phyloP scores from a whole-genome alignment of 768 basidiomycete genomes.

The Sporobolomyces roseus region DNA sequence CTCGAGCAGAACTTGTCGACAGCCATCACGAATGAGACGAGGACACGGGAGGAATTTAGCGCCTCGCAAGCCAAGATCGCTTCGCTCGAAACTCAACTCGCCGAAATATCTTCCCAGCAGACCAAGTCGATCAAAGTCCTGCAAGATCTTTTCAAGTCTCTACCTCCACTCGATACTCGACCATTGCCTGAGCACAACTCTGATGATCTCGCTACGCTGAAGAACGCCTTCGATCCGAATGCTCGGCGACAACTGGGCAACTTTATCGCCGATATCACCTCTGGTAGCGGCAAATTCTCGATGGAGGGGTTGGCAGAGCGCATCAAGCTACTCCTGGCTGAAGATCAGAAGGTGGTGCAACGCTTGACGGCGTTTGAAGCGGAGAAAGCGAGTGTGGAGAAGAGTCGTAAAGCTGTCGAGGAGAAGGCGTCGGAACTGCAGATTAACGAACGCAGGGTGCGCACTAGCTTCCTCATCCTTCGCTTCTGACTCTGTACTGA shows the following conservation, averaged over 20 bases:
- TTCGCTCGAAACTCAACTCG: constrained; percentile 6
- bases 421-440: constrained; percentile 74
- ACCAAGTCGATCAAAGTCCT: constrained; percentile 62
- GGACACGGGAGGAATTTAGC: constrained; percentile 43
- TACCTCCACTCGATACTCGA: constrained; percentile 81
- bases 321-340: constrained; percentile 55
- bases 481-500: not conserved
- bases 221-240: constrained; percentile 52
- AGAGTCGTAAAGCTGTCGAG: constrained; percentile 83
- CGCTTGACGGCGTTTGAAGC: constrained; percentile 76
- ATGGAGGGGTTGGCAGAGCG: constrained; percentile 54
- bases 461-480: not conserved
- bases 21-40: constrained; percentile 6
- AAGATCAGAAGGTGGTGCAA: constrained; percentile 79
- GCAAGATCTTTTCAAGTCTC: constrained; percentile 69
- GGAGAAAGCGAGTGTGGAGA: constrained; percentile 84
- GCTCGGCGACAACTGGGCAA: constrained; percentile 50
- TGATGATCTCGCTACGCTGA: constrained; percentile 55
- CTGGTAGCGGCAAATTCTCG: constrained; percentile 56
- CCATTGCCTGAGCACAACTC: constrained; percentile 46
- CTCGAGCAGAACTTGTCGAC: constrained; percentile 20
- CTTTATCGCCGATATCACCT: constrained; percentile 70
- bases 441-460: constrained; percentile 73
- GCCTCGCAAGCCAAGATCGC: constrained; percentile 18
- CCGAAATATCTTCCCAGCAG: constrained; percentile 38